These are phyloP conservation scores for Datura wrightii DNA, from an alignment of 257 asterid species.

Conservation along the genomic window DNA sequence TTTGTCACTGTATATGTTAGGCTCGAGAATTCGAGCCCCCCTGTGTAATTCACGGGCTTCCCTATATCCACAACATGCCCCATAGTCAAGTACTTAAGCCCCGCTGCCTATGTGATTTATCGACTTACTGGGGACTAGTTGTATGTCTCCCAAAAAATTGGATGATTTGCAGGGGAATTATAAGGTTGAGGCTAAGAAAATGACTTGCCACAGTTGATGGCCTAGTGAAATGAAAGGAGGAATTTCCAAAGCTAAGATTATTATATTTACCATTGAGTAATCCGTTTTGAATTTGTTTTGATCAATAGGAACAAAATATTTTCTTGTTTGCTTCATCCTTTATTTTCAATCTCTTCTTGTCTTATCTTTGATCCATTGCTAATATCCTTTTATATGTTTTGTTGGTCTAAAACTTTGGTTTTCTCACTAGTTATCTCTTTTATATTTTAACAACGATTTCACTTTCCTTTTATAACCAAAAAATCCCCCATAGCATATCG, in stretches of 20 bases:
- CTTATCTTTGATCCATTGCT: neutral
- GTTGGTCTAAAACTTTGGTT: neutral
- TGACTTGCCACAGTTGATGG: conserved; percentile 40
- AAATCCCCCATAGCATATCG: no score
- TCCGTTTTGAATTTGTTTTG: conserved; percentile 49
- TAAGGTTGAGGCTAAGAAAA: conserved; percentile 37
- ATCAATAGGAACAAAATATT: conserved; percentile 31
- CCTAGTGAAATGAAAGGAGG: conserved; percentile 43
- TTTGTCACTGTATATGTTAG: conserved; percentile 66
- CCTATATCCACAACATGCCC: conserved; percentile 53
- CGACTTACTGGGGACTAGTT: conserved; percentile 17
- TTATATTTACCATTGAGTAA: conserved; percentile 49
- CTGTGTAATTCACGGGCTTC: conserved; percentile 51
- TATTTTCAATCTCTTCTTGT: conserved; percentile 10
- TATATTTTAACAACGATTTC: neutral
- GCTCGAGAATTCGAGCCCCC: conserved; percentile 66
- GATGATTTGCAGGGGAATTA: conserved; percentile 39
- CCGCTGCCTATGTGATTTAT: neutral
- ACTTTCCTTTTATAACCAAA: neutral
- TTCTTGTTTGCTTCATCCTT: conserved; percentile 60
- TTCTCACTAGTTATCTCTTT: neutral
- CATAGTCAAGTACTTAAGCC: conserved; percentile 26
- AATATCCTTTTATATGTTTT: neutral
- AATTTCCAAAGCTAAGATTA: conserved; percentile 45
- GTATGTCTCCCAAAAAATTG: conserved; percentile 38